Evolutionary conservation across 441 rosid genomes (phyloP).

Genomic region (Gossypium lobatum): DNA sequence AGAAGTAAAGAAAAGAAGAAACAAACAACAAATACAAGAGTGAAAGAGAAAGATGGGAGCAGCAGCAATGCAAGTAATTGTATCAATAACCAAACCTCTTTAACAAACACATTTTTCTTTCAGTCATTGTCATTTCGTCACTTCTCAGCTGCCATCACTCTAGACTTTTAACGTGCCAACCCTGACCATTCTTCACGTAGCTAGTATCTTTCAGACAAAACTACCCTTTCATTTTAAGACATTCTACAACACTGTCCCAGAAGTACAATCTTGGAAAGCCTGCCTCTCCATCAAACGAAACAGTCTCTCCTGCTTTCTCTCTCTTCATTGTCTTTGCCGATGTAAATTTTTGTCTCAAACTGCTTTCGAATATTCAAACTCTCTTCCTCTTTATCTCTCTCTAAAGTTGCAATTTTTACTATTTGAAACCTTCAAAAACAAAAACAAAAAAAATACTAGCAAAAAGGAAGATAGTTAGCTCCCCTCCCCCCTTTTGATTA

Average conservation of each 20-base stretch:
- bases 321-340: constrained; percentile 19
- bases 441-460: not conserved
- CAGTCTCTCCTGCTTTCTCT: constrained; percentile 8
- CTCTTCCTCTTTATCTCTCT: constrained; percentile 10
- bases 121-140: constrained; percentile 9
- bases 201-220: not conserved
- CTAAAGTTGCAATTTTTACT: not conserved
- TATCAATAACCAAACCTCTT: not conserved
- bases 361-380: constrained; percentile 24
- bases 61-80: not conserved
- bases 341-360: constrained; percentile 28
- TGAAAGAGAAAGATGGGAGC: not conserved
- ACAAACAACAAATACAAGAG: not conserved
- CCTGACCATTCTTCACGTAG: not conserved
- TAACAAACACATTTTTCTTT: not conserved
- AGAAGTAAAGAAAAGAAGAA: not conserved
- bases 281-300: not conserved
- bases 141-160: not conserved
- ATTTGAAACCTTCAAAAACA: constrained; percentile 13
- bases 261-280: not conserved
- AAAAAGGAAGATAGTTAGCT: not conserved
- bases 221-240: not conserved
- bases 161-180: not conserved
- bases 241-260: constrained; percentile 2
- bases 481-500: not conserved